phyloP scores from a whole-genome alignment of 306 rosid genomes.

The Purshia tridentata region DNA sequence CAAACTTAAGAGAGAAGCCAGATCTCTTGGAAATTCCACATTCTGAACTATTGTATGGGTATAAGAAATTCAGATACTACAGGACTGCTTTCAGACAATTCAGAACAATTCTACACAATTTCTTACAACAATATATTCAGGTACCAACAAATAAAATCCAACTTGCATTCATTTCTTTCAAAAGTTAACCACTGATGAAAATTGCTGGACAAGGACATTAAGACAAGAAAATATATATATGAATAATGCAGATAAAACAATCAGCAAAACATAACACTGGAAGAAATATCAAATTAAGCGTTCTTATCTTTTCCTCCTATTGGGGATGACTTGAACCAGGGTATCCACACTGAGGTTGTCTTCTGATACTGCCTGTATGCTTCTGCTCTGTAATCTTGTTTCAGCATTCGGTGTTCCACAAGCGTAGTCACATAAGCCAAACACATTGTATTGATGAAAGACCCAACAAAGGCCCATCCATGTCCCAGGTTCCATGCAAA shows the following conservation, averaged over 20 bases:
- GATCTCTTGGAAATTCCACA: conserved; percentile 5
- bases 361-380: conserved; percentile 76
- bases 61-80: too few species aligned
- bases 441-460: conserved; percentile 66
- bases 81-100: conserved; percentile 5
- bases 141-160: conserved; percentile 29
- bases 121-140: conserved; percentile 22
- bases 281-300: conserved; percentile 38
- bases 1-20: background rate
- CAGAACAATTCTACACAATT: conserved; percentile 32
- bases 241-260: conserved; percentile 27
- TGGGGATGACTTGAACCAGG: conserved; percentile 69
- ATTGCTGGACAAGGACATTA: conserved; percentile 17
- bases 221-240: conserved; percentile 7
- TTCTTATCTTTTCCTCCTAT: conserved; percentile 53
- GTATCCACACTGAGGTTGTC: conserved; percentile 87
- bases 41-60: background rate
- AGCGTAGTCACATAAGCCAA: conserved; percentile 81
- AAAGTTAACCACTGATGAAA: conserved; percentile 28
- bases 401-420: conserved; percentile 84
- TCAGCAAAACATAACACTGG: background rate
- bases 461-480: conserved; percentile 67
- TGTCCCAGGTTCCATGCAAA: conserved; percentile 75
- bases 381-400: conserved; percentile 58
- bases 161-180: conserved; percentile 31